phyloP scores from a whole-genome alignment of 2,329 filamentous ascomycete genomes.

The Phyllosticta ampelicida region DNA sequence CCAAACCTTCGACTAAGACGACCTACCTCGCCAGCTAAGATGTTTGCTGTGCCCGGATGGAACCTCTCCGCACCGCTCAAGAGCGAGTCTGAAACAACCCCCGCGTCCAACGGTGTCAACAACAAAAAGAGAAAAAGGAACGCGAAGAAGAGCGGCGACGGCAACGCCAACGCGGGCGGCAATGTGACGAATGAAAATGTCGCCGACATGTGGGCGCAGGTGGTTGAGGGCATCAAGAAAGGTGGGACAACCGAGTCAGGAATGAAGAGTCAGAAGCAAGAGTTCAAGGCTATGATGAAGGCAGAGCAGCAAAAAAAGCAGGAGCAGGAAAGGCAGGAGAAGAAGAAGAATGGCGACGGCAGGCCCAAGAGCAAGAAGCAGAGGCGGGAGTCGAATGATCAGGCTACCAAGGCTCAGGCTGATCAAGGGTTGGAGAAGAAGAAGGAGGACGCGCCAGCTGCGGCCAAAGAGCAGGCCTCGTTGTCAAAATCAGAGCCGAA shows the following conservation, averaged over 20 bases:
- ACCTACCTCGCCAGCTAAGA: slow-evolving; percentile 26
- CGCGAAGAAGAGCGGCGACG: slow-evolving; percentile 40
- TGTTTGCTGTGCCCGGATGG: slow-evolving; percentile 96
- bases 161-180: slow-evolving; percentile 18
- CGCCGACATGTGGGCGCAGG: slow-evolving; percentile 64
- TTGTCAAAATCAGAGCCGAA: slow-evolving; percentile 9
- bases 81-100: slow-evolving; percentile 44
- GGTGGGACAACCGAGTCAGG: slow-evolving; percentile 18
- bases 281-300: slow-evolving; percentile 21
- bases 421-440: slow-evolving; percentile 15
- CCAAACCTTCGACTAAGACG: background rate
- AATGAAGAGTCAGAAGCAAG: slow-evolving; percentile 13
- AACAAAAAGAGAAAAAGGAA: slow-evolving; percentile 41
- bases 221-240: slow-evolving; percentile 59
- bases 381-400: slow-evolving; percentile 14
- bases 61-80: slow-evolving; percentile 68
- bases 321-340: slow-evolving; percentile 13
- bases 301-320: slow-evolving; percentile 17
- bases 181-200: slow-evolving; percentile 58
- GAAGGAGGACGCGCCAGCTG: background rate
- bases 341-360: background rate
- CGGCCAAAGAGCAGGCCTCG: slow-evolving; percentile 3
- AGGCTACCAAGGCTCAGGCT: background rate
- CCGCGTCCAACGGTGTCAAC: slow-evolving; percentile 22
- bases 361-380: slow-evolving; percentile 16